phyloP scores from a whole-genome alignment of 345 rosid species.

The Bretschneidera sinensis region DNA sequence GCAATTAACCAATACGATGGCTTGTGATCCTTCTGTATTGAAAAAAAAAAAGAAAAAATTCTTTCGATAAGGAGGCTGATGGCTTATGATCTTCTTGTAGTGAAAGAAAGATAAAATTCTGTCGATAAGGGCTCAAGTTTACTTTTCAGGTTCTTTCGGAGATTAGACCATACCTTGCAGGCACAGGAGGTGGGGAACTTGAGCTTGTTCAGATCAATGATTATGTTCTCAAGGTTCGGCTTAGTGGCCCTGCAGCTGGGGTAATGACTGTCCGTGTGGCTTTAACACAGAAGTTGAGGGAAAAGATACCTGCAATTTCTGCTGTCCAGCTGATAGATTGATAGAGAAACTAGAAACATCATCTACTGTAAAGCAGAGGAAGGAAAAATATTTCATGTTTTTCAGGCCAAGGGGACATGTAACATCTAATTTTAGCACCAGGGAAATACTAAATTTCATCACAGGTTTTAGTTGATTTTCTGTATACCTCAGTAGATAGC shows the following conservation, averaged over 20 bases:
- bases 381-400: too few relatives aligned
- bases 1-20: too few relatives aligned
- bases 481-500: too few relatives aligned
- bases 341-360: slow-evolving; percentile 10
- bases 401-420: too few relatives aligned
- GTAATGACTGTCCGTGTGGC: slow-evolving; percentile 95
- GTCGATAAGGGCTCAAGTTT: neutral
- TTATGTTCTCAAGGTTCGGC: slow-evolving; percentile 59
- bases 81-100: too few relatives aligned
- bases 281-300: slow-evolving; percentile 81
- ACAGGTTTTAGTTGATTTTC: neutral
- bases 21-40: too few relatives aligned
- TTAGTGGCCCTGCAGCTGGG: slow-evolving; percentile 83
- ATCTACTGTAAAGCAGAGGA: slow-evolving; percentile 12
- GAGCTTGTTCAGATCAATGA: slow-evolving; percentile 70
- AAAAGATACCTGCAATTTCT: slow-evolving; percentile 68
- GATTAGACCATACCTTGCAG: slow-evolving; percentile 82
- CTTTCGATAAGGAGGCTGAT: too few relatives aligned
- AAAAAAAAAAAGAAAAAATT: too few relatives aligned
- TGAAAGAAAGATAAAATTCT: neutral
- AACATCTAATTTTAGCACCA: too few relatives aligned
- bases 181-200: slow-evolving; percentile 84
- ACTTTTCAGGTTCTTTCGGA: slow-evolving; percentile 63
- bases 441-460: neutral
- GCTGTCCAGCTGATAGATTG: slow-evolving; percentile 81